Evolutionary conservation across 108 stramenopile species (phyloP).

Genomic region (Nitzschia sp.): DNA sequence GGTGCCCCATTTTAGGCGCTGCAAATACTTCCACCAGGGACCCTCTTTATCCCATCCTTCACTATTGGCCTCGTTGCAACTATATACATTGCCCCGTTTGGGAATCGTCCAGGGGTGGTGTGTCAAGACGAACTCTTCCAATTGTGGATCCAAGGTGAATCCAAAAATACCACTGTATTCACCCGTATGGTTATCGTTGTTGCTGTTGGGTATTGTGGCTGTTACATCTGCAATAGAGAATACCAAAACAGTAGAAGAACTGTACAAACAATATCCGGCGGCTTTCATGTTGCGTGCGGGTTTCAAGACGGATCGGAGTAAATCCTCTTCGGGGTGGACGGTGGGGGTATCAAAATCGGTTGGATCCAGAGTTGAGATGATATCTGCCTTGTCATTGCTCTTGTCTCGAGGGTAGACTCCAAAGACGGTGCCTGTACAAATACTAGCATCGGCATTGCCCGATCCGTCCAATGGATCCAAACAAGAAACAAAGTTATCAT

Average conservation of each 20-base stretch:
- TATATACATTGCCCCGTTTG: conserved; percentile 85
- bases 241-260: conserved; percentile 92
- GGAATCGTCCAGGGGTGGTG: conserved; percentile 88
- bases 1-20: conserved; percentile 73
- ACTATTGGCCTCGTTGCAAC: conserved; percentile 95
- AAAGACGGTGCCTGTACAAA: conserved; percentile 98
- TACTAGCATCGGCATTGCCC: conserved; percentile 96
- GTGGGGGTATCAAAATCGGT: too few relatives aligned
- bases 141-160: conserved; percentile 95
- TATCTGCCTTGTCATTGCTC: background rate
- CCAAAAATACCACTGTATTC: conserved; percentile 84
- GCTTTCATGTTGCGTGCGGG: conserved; percentile 87
- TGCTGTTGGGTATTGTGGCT: too few relatives aligned
- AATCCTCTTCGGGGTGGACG: background rate
- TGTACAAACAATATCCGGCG: conserved; percentile 96
- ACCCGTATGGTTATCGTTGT: too few relatives aligned
- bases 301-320: conserved; percentile 63
- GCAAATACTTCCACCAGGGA: conserved; percentile 72
- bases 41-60: conserved; percentile 74
- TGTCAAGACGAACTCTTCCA: conserved; percentile 96
- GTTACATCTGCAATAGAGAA: conserved; percentile 67
- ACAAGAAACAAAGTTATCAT: conserved; percentile 77
- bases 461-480: conserved; percentile 99
- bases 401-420: conserved; percentile 74
- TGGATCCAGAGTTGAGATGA: background rate